Conservation (phyloP, 768 basidiomycete genomes). For the Cantharellus anzutake region DNA sequence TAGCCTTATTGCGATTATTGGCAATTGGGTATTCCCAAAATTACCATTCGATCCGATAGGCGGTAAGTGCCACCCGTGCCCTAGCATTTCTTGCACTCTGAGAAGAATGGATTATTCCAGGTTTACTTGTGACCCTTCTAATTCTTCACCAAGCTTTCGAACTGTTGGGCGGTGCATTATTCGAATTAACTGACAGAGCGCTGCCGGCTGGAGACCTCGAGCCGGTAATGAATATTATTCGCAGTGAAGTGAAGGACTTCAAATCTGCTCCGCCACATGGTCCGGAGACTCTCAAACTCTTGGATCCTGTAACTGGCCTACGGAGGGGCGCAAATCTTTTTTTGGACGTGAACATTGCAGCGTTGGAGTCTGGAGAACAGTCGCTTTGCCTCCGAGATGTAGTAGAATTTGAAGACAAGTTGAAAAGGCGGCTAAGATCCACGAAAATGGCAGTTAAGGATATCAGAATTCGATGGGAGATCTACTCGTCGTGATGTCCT, state of each 20-base stretch:
- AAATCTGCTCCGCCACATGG: not conserved
- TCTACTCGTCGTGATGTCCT: not conserved
- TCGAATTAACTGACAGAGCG: slow-evolving; percentile 71
- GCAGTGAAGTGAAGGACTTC: slow-evolving; percentile 29
- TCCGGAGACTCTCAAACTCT: slow-evolving; percentile 16
- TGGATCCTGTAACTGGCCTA: slow-evolving; percentile 42
- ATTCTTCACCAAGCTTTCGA: slow-evolving; percentile 63
- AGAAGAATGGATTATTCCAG: slow-evolving; percentile 20
- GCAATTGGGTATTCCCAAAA: slow-evolving; percentile 70
- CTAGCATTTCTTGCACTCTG: slow-evolving; percentile 11
- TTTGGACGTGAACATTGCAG: slow-evolving; percentile 56
- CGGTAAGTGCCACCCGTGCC: slow-evolving; percentile 28
- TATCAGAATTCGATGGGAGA: not conserved
- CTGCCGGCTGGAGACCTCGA: slow-evolving; percentile 36
- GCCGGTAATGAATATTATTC: slow-evolving; percentile 35
- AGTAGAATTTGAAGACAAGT: not conserved
- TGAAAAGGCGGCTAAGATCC: not conserved
- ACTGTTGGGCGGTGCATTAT: slow-evolving; percentile 48
- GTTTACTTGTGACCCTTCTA: slow-evolving; percentile 73
- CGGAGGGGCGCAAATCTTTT: slow-evolving; percentile 65
- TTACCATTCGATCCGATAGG: slow-evolving; percentile 87
- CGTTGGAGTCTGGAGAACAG: not conserved
- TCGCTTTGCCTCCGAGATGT: not conserved
- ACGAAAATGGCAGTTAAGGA: not conserved
- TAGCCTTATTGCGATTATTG: slow-evolving; percentile 81